A percentile compares a stretch with the other conserved stretches of the same genome.
phyloP scores from a whole-genome alignment of 179 eudicot species.

The Silene noctiflora region DNA sequence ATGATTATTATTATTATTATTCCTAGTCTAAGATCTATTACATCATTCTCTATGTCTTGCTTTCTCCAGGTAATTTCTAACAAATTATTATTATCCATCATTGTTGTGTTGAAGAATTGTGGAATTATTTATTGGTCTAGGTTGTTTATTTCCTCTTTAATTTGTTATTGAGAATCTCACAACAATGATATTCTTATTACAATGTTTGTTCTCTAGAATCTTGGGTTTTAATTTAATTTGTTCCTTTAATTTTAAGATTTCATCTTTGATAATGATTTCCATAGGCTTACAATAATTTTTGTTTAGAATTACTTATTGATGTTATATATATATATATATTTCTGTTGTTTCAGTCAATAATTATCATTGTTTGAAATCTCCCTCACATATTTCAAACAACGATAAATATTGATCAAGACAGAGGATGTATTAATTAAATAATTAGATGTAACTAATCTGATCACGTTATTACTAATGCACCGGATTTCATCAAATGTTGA shows the following conservation, averaged over 20 bases:
- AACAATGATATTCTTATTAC: not conserved
- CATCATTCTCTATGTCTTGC: slow-evolving; percentile 1
- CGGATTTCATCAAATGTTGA: too few species aligned
- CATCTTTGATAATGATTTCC: too few species aligned
- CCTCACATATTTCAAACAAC: too few species aligned
- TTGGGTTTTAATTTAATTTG: not conserved
- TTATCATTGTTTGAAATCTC: too few species aligned
- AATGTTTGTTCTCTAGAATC: slow-evolving; percentile 15
- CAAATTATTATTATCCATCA: slow-evolving; percentile 10
- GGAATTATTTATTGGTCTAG: slow-evolving; percentile 14
- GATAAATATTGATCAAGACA: too few species aligned
- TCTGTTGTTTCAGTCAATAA: too few species aligned
- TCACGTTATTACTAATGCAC: too few species aligned
- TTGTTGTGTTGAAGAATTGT: slow-evolving; percentile 12
- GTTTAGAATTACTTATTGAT: too few species aligned
- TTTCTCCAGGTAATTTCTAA: slow-evolving; percentile 15
- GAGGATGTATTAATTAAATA: too few species aligned
- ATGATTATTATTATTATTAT: slow-evolving; percentile 8
- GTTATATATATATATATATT: too few species aligned
- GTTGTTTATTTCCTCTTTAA: slow-evolving; percentile 1
- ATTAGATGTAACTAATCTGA: too few species aligned
- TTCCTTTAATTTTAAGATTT: not conserved
- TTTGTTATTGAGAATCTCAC: slow-evolving; percentile 27
- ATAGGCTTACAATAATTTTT: too few species aligned
- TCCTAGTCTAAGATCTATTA: slow-evolving; percentile 7